Base-by-base conservation (phyloP, 1,139 yeast species). In the Yamadazyma jaroonii region DNA sequence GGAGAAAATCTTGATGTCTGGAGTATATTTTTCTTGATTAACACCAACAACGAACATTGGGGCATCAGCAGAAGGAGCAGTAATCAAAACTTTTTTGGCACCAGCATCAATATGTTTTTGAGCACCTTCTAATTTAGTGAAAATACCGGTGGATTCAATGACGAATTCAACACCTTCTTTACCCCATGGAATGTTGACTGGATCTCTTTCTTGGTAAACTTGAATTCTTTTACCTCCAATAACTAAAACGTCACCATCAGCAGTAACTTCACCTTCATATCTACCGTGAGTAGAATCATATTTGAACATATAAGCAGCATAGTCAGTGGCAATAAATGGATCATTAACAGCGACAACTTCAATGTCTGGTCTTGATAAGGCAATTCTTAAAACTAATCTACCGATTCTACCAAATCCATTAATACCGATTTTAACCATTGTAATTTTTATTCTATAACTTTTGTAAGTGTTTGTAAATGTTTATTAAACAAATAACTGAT, bases 351-450 rank as follows among this genome's bases (percentile, higher is more conserved):
- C 86, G 42, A 81, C 83, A 48, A 81, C 81, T 59, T 77, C 72
- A 54, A 81, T 78, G 70, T 74, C 81, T 48, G 73, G 67, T 73
- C 81, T 74, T 47, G 59, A 56, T 49, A 80, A 65, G 45, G 87
- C 87, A 56, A 79, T 75, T 73, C 88, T 78, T 61, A 81, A 71
- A 45, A 82, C 88, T 55, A 81, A 76, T 67, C 88, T 84, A 47
- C 88, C 88, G 53, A 81, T 81, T 67, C 88, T 79, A 54, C 88
- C 88, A 76, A 81, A 81, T 56, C 87, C 88, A 76, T 81, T 81
- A 62, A 81, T 81, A 66, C 87, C 88, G 58, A 81, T 45, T 35
- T 46, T 47, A 29, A 41, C 46, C 49, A 47, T 47, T 38, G 27
- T 41, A 15, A 15, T 15, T 28, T 26, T 31, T 27, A 22, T 15